Percentiles rank a stretch among this genome's conserved stretches.
These are phyloP conservation scores for Colletotrichum acutatum DNA, from an alignment of 2,329 filamentous ascomycete species.

Conservation along the genomic window DNA sequence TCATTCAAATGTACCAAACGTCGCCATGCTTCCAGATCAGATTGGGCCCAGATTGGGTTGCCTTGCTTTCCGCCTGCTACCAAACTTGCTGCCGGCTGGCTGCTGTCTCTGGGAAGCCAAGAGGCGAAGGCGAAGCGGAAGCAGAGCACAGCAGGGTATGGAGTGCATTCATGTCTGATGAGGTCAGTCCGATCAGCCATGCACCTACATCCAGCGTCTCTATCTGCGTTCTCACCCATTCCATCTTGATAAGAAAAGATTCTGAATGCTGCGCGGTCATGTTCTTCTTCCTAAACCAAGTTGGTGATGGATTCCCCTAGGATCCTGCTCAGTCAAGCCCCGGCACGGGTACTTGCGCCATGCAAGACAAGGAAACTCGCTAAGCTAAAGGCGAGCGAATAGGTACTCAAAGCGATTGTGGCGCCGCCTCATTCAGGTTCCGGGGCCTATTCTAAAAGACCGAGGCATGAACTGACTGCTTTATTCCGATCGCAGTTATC, in stretches of 20 bases:
- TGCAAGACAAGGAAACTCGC: neutral
- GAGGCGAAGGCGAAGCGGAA: neutral
- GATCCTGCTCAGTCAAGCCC: neutral
- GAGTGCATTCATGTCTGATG: neutral
- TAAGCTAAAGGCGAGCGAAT: neutral
- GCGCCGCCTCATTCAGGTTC: constrained; percentile 23
- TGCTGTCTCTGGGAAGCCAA: neutral
- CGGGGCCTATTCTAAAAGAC: neutral
- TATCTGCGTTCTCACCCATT: neutral
- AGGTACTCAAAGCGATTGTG: neutral
- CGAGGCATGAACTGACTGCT: neutral
- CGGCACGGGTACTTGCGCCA: neutral
- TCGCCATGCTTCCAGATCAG: neutral
- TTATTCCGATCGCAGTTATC: constrained; percentile 13
- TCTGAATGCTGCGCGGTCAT: no score
- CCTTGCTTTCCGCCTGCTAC: neutral
- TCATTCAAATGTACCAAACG: no score
- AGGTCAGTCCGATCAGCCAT: neutral
- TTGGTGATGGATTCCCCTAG: neutral
- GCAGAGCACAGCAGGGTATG: no score
- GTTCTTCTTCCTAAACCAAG: neutral
- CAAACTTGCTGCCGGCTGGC: neutral
- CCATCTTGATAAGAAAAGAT: no score
- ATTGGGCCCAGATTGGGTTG: neutral
- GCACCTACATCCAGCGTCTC: no score